phyloP scores from a whole-genome alignment of 1,139 yeast species.

The Komagataea norvegica region DNA sequence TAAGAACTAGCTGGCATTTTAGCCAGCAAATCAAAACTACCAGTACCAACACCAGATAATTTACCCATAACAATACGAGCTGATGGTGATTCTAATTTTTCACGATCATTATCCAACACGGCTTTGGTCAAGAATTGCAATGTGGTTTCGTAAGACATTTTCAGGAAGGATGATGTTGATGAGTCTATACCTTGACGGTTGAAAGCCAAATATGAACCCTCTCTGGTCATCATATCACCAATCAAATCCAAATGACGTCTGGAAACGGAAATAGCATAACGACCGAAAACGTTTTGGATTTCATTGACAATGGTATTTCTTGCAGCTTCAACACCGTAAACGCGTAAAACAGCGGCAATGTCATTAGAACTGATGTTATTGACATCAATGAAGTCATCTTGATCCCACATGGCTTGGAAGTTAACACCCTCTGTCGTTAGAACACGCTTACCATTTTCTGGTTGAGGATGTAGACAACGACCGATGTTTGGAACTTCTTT shows the following conservation, averaged over 20 bases:
- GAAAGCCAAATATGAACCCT: conserved; percentile 94
- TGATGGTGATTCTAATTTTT: conserved; percentile 85
- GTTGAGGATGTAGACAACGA: conserved; percentile 83
- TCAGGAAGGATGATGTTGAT: conserved; percentile 92
- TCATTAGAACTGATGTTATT: conserved; percentile 89
- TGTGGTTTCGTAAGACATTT: conserved; percentile 98
- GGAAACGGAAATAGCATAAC: conserved; percentile 92
- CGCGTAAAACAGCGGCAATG: conserved; percentile 80
- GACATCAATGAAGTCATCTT: conserved; percentile 85
- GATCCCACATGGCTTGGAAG: conserved; percentile 97
- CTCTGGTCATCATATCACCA: conserved; percentile 99
- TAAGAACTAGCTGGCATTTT: conserved; percentile 42
- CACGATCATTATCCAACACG: conserved; percentile 87
- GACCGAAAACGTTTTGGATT: conserved; percentile 91
- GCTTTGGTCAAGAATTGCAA: conserved; percentile 97
- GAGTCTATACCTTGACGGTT: conserved; percentile 98
- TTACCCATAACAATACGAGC: conserved; percentile 95
- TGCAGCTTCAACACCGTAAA: conserved; percentile 99
- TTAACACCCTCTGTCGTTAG: conserved; percentile 98
- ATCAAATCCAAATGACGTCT: conserved; percentile 92
- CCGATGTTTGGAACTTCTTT: conserved; percentile 91
- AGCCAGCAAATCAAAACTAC: conserved; percentile 85
- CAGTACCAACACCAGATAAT: conserved; percentile 90
- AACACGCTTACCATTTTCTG: conserved; percentile 62
- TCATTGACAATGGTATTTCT: conserved; percentile 96